Conservation (phyloP, 2,329 filamentous ascomycete genomes). For the Sordariomycetes sp. region DNA sequence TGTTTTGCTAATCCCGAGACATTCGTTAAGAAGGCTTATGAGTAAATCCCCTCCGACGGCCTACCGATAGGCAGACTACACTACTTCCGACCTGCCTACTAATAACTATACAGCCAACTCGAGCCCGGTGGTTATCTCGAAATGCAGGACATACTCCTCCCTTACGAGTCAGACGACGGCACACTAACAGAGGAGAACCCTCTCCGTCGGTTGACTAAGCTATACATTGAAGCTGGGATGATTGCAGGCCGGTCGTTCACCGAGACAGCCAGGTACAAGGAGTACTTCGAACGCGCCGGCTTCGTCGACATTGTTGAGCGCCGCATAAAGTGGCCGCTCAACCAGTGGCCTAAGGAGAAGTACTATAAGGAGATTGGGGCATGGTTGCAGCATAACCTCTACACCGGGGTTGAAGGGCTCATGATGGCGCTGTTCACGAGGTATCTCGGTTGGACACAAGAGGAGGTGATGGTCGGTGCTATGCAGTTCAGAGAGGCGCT, state of each 20-base stretch:
- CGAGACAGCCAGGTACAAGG: slow-evolving; percentile 17
- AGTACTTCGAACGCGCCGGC: slow-evolving; percentile 9
- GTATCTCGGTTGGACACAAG: slow-evolving; percentile 14
- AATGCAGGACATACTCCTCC: slow-evolving; percentile 10
- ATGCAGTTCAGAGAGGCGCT: slow-evolving; percentile 14
- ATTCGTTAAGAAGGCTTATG: slow-evolving; percentile 20
- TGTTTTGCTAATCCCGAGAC: slow-evolving; percentile 14
- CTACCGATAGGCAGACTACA: too few relatives aligned
- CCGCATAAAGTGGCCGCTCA: background rate
- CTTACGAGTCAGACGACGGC: slow-evolving; percentile 7
- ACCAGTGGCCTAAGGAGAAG: slow-evolving; percentile 18
- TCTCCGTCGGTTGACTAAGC: background rate
- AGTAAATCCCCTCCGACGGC: too few relatives aligned
- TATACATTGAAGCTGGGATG: slow-evolving; percentile 21
- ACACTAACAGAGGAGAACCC: slow-evolving; percentile 7
- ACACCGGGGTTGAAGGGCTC: slow-evolving; percentile 15
- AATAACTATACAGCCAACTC: slow-evolving; percentile 4
- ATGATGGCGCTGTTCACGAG: slow-evolving; percentile 18
- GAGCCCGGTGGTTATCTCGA: too few relatives aligned
- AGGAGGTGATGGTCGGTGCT: slow-evolving; percentile 15
- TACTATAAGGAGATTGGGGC: slow-evolving; percentile 25
- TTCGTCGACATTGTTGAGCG: background rate
- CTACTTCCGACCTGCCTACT: too few relatives aligned
- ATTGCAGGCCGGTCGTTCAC: slow-evolving; percentile 21
- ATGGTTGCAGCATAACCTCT: slow-evolving; percentile 11